Evolutionary conservation across 1,284 basidiomycete species (phyloP), one percentile per base, ranked within the genome.

Genomic region (Cryptococcus hybrid): DNA sequence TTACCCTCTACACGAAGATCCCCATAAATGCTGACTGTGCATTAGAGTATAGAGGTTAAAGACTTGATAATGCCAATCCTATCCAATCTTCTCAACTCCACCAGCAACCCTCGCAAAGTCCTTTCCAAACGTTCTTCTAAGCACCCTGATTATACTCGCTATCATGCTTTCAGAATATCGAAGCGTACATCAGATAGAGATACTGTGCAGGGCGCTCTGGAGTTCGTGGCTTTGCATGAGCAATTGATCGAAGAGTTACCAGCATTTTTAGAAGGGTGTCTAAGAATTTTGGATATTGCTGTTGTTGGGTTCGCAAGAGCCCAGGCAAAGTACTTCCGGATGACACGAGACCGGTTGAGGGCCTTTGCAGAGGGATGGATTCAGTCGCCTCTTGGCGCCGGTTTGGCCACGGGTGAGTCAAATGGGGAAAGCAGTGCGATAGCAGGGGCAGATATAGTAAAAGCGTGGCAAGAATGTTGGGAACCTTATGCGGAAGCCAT

Each of bases 241-340:
- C 78, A 79, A 60, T 65, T 79, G 12, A 61, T 77, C 9, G 76
- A 76, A 47, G 78, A 79, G 58, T 62, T 79, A 0, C 78, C 78
- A 0, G 56, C 59, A 0, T 77, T 78, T 55, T 47, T 79, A 30
- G 73, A 76, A 47, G 75, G 77, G 0, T 71, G 72, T 50, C 60
- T 60, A 46, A 61, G 71, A 36, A 73, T 79, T 35, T 62, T 78
- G 39, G 74, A 76, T 40, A 52, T 77, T 2, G 66, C 70, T n/a
- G 18, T 77, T 3, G 56, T 55, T 0, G 67, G 71, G 0, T 76
- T 78, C 52, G 65, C 69, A 2, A 54, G 56, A 15, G 71, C 71
- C 5, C 78, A 79, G 48, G 62, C 70, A 12, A 61, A 57, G 37
- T 79, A 68, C 59, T 66, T 69, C 50, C 50, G 43, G 3, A 52